Conservation (phyloP, 2,329 filamentous ascomycete genomes). For the Tolypocladium paradoxum region DNA sequence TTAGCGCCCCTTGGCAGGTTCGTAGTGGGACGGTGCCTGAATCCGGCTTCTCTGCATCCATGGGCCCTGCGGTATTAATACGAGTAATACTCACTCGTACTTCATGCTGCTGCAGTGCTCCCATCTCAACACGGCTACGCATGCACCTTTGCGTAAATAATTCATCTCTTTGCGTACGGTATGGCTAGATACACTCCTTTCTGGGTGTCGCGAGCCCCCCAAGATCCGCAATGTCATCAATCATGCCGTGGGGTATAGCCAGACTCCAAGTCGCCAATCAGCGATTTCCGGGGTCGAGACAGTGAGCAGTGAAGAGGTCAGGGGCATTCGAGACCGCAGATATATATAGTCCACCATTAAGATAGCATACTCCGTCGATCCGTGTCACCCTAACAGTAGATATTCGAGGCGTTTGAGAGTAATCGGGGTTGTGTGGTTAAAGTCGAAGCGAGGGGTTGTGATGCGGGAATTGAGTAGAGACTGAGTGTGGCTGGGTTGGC, state of each 20-base stretch:
- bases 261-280: constrained; percentile 2
- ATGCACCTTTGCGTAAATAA: not conserved
- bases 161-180: constrained; percentile 11
- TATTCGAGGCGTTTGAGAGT: not conserved
- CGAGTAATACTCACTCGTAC: too few species aligned
- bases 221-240: constrained; percentile 9
- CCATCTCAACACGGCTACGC: not conserved
- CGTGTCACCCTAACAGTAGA: not conserved
- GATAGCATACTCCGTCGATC: constrained; percentile 8
- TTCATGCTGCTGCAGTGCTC: not conserved
- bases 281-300: constrained; percentile 2
- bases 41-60: too few species aligned
- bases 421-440: not conserved
- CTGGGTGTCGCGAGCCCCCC: constrained; percentile 8
- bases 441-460: constrained; percentile 9
- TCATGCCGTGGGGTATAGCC: constrained; percentile 12
- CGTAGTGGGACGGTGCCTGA: not conserved
- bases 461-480: constrained; percentile 16
- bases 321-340: constrained; percentile 8
- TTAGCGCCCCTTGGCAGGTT: not conserved
- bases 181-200: constrained; percentile 14
- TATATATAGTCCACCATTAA: constrained; percentile 8
- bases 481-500: constrained; percentile 7
- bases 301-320: constrained; percentile 7
- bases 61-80: too few species aligned